Conservation (phyloP, 139 green algal species). For the Chlorella sp. region DNA sequence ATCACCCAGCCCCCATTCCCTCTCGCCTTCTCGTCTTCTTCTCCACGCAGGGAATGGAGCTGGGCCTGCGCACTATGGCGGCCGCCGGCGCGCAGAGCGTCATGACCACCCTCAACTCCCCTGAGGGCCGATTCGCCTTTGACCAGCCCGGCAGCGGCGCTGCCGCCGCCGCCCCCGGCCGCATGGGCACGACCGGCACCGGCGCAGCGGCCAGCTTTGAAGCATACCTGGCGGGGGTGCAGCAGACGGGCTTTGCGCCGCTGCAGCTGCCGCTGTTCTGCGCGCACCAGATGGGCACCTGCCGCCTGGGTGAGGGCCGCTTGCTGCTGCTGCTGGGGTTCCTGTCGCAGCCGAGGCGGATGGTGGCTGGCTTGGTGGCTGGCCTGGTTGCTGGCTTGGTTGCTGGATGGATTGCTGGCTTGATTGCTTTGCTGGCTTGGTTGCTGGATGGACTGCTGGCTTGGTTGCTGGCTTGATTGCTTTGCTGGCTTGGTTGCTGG, state of each 20-base stretch:
- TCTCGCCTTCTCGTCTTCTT: not conserved
- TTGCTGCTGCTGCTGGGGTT: too few relatives aligned
- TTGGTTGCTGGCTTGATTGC: not conserved
- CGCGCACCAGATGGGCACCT: constrained; percentile 79
- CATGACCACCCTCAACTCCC: constrained; percentile 17
- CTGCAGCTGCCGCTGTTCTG: constrained; percentile 48
- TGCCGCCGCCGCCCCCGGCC: not conserved
- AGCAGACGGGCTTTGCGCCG: constrained; percentile 16
- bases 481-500: not conserved
- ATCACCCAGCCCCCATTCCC: too few relatives aligned
- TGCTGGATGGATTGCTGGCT: not conserved
- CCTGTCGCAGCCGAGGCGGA: not conserved
- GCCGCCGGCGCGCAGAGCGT: constrained; percentile 59
- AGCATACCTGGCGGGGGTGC: constrained; percentile 31
- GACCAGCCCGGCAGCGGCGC: not conserved
- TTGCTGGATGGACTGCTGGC: not conserved
- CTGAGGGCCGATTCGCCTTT: constrained; percentile 20
- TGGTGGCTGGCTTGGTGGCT: too few relatives aligned
- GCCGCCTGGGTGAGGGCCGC: constrained; percentile 56
- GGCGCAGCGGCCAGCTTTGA: constrained; percentile 40
- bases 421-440: not conserved
- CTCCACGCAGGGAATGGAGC: constrained; percentile 43
- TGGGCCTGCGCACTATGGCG: constrained; percentile 47
- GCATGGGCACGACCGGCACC: not conserved
- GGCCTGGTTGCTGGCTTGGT: not conserved